Percentiles rank a stretch among this genome's conserved stretches.
Conservation (phyloP, 768 basidiomycete species). For the Cystofilobasidium capitatum region DNA sequence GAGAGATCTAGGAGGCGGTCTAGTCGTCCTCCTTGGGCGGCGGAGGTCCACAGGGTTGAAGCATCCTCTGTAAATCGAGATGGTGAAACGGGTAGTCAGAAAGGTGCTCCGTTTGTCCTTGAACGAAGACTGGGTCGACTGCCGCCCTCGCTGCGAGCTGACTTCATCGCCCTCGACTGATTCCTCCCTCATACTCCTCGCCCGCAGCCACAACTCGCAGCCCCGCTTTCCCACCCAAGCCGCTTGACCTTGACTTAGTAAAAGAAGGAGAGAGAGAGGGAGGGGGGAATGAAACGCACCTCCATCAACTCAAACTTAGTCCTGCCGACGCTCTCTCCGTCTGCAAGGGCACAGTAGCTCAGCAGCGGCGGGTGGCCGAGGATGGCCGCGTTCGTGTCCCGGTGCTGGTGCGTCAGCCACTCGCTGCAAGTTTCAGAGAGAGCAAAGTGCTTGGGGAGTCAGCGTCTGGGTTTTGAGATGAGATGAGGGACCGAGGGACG, state of each 20-base stretch:
- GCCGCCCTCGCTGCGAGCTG: background rate
- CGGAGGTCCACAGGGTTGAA: slow-evolving; percentile 88
- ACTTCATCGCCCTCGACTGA: background rate
- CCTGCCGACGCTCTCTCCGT: slow-evolving; percentile 83
- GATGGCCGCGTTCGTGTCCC: slow-evolving; percentile 87
- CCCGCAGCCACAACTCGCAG: background rate
- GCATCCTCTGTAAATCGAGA: slow-evolving; percentile 57
- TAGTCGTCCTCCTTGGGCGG: slow-evolving; percentile 71
- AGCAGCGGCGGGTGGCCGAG: slow-evolving; percentile 78
- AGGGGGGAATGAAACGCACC: slow-evolving; percentile 44
- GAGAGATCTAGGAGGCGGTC: no score
- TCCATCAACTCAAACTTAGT: slow-evolving; percentile 91
- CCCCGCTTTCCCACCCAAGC: background rate
- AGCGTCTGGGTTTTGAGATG: background rate
- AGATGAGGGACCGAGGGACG: background rate
- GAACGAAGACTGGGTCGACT: no score
- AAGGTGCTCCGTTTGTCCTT: no score
- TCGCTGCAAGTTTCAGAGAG: slow-evolving; percentile 51
- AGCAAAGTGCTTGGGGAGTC: background rate
- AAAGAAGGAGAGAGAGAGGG: background rate
- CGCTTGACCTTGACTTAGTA: background rate
- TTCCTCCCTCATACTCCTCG: no score
- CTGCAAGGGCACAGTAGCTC: slow-evolving; percentile 83
- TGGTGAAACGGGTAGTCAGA: background rate
- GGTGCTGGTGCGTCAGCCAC: slow-evolving; percentile 95